phyloP scores from a whole-genome alignment of 169 alveolate species.

The Babesia sp. region DNA sequence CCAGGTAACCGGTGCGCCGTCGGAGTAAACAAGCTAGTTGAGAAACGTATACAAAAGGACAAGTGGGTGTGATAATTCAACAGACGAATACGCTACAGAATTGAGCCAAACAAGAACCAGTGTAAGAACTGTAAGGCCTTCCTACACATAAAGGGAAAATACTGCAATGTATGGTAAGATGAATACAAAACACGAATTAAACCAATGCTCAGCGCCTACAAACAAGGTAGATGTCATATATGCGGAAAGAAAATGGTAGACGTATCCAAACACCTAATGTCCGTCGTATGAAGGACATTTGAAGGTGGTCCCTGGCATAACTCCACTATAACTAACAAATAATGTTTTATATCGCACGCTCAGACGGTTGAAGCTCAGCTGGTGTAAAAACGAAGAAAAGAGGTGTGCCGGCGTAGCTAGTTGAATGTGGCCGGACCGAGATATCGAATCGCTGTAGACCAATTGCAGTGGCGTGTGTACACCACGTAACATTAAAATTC shows the following conservation, averaged over 20 bases:
- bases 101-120: constrained; percentile 71
- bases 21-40: constrained; percentile 72
- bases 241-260: constrained; percentile 81
- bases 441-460: too few species aligned
- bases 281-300: constrained; percentile 52
- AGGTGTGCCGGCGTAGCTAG: too few species aligned
- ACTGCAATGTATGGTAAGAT: constrained; percentile 75
- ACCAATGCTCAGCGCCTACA: constrained; percentile 64
- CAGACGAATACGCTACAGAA: constrained; percentile 7
- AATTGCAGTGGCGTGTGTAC: too few species aligned
- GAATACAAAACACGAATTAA: background rate
- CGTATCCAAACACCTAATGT: constrained; percentile 72
- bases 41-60: constrained; percentile 67
- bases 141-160: constrained; percentile 75
- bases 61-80: constrained; percentile 39
- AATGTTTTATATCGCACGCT: background rate
- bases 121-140: constrained; percentile 77
- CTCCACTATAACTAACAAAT: background rate
- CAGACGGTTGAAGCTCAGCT: background rate
- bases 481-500: too few species aligned
- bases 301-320: background rate
- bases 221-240: constrained; percentile 75
- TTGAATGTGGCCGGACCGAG: too few species aligned
- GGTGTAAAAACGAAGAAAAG: too few species aligned
- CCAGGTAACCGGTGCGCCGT: constrained; percentile 70